Conservation (phyloP, 2,329 filamentous ascomycete species). For the Diplodia scrobiculata region DNA sequence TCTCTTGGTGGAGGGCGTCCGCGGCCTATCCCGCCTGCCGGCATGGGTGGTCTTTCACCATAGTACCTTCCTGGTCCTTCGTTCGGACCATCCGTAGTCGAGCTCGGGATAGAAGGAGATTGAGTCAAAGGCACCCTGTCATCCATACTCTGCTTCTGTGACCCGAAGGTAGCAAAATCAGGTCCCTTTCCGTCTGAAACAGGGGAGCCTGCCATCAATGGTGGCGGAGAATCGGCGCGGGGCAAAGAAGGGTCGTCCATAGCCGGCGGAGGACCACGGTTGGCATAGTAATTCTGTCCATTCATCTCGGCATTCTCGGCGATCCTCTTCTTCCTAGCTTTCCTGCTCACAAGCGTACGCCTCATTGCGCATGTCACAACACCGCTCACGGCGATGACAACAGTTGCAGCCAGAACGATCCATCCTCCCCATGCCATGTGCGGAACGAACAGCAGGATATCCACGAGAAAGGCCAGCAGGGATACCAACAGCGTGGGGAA, state of each 20-base stretch:
- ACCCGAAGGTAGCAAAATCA: constrained; percentile 66
- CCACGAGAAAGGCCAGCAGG: constrained; percentile 85
- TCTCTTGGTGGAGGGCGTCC: constrained; percentile 51
- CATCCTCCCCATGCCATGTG: constrained; percentile 94
- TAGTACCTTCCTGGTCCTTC: constrained; percentile 45
- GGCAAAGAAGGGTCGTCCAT: constrained; percentile 43
- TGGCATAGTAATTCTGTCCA: constrained; percentile 80
- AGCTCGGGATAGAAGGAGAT: constrained; percentile 59
- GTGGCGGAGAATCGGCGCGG: constrained; percentile 58
- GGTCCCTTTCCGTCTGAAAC: constrained; percentile 53
- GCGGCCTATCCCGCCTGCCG: constrained; percentile 38
- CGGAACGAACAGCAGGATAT: constrained; percentile 91
- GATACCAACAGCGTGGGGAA: constrained; percentile 82
- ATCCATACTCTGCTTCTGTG: constrained; percentile 62
- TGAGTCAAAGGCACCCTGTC: constrained; percentile 72
- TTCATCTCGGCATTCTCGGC: constrained; percentile 97
- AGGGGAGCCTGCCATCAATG: constrained; percentile 43
- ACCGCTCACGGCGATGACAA: constrained; percentile 77
- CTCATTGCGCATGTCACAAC: constrained; percentile 94
- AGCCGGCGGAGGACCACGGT: constrained; percentile 50
- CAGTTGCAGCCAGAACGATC: constrained; percentile 84
- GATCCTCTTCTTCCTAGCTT: constrained; percentile 89
- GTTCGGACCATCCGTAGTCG: constrained; percentile 46
- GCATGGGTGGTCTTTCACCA: constrained; percentile 40
- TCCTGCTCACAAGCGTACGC: constrained; percentile 83